phyloP scores from a whole-genome alignment of 768 basidiomycete genomes.

The Leccinum aurantiacum region DNA sequence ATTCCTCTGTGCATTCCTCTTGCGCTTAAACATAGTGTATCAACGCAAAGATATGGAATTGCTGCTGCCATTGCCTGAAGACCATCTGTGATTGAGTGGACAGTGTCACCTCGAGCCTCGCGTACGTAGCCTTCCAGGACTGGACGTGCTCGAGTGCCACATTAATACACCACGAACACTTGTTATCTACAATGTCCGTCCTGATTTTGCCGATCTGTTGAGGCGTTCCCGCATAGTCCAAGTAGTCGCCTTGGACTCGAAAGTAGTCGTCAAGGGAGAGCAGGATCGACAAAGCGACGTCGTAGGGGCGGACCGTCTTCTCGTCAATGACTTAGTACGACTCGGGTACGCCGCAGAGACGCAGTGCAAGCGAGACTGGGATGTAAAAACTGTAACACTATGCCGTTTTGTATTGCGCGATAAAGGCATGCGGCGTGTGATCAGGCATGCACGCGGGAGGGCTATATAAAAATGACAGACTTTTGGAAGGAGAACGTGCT shows the following conservation, averaged over 20 bases:
- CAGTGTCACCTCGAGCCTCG: too few species aligned
- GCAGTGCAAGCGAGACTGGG: constrained; percentile 2
- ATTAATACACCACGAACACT: constrained; percentile 97
- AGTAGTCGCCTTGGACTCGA: constrained; percentile 69
- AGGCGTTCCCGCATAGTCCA: constrained; percentile 90
- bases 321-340: constrained; percentile 37
- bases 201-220: constrained; percentile 96
- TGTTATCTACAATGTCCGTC: constrained; percentile 98
- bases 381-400: constrained; percentile 51
- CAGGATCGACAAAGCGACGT: constrained; percentile 1
- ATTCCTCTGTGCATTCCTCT: too few species aligned
- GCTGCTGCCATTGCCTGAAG: too few species aligned
- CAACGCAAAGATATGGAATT: too few species aligned
- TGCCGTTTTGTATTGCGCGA: constrained; percentile 38
- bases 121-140: too few species aligned
- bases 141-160: constrained; percentile 53
- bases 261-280: constrained; percentile 3
- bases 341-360: constrained; percentile 3
- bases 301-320: constrained; percentile 22
- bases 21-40: too few species aligned
- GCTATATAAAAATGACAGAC: neutral
- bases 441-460: neutral
- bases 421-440: neutral
- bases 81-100: too few species aligned
- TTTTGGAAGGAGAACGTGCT: constrained; percentile 3